Base-by-base conservation (phyloP, 1,139 yeast species). In the Arxiozyma heterogenica region DNA sequence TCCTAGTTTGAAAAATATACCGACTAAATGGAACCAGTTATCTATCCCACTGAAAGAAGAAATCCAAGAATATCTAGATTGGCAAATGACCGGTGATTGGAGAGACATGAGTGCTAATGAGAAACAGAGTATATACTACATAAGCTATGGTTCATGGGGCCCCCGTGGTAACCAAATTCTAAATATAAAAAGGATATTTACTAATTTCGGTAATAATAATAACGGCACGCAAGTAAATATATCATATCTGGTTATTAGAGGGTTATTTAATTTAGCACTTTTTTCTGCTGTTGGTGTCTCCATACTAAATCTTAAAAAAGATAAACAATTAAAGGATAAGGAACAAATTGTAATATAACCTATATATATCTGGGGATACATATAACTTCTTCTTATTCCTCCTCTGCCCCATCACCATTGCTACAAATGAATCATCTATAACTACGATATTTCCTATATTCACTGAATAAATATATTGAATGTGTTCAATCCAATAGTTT, bases 31-130 rank as follows among this genome's bases (percentile, higher is more conserved):
- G 80, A 50, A 58, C 22, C 65, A 62, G 52, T 62, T 74, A 70
- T 70, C 72, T 44, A 66, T 67, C 17, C 67, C 69, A 22, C 66
- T 74, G 51, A 74, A 69, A 58, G 78, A 75, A 50, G 78, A 75
- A 57, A 65, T 76, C n/a, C 64, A 68, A 23, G 72, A 73, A 52
- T 76, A 74, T 57, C 60, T 76, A 21, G 74, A 72, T 52, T 76
- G 76, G 68, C 64, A 67, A 47, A 73, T 73, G 74, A 69, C 74
- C 27, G 76, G 70, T 20, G 66, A 69, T 55, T 76, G 80, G 80
- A 61, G 57, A 23, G 59, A 56, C 3, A 61, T 76, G 62, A 58
- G 70, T 9, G 54, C 45, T 4, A 68, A 65, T 9, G 79, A 76
- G 56, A 64, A 63, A 59, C 61, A 63, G 49, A 75, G 76, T 21